Conservation (phyloP, 164 flowering plant species). For the Pachysandra terminalis region DNA sequence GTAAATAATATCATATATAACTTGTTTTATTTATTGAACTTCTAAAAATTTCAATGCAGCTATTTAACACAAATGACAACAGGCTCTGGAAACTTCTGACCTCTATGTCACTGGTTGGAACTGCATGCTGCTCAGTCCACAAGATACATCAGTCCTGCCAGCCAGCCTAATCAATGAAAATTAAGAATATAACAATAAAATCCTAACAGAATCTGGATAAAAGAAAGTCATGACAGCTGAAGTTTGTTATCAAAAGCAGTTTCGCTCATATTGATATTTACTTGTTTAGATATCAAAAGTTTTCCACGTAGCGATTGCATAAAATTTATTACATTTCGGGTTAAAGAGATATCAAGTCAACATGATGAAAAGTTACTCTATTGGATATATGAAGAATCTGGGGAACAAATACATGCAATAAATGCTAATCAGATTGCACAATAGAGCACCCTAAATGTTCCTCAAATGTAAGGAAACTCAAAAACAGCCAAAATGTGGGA, state of each 20-base stretch:
- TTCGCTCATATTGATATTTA: neutral
- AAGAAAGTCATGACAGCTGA: neutral
- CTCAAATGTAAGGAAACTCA: neutral
- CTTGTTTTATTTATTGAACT: no score
- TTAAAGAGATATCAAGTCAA: neutral
- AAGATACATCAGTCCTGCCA: constrained; percentile 73
- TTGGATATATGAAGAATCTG: neutral
- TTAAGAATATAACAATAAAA: constrained; percentile 33
- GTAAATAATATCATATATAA: no score
- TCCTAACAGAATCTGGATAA: constrained; percentile 6
- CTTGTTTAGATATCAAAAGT: neutral
- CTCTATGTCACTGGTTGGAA: constrained; percentile 53
- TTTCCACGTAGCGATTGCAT: neutral
- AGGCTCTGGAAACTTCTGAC: constrained; percentile 36
- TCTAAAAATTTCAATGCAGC: no score
- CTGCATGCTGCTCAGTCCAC: constrained; percentile 74
- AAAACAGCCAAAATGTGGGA: neutral
- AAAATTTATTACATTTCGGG: neutral
- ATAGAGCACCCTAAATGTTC: neutral
- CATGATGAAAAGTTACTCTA: neutral
- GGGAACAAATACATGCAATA: neutral
- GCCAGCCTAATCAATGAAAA: constrained; percentile 60
- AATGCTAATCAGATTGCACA: neutral
- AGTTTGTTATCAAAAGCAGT: neutral
- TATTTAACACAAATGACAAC: neutral